Conservation (phyloP, 805 yeast genomes). For the Kazachstania viticola region DNA sequence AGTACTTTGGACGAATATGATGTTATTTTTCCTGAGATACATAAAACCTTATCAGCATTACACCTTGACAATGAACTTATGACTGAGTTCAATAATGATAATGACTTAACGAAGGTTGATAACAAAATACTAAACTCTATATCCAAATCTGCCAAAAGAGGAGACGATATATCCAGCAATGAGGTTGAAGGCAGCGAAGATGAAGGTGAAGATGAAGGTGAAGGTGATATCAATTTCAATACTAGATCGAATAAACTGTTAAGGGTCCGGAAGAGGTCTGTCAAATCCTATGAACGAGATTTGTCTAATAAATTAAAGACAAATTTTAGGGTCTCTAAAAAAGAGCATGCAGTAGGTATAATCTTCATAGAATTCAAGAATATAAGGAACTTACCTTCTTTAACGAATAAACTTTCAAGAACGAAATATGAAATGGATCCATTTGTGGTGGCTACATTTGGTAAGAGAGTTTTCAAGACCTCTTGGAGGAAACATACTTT, state of each 20-base stretch:
- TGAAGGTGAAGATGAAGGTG: slow-evolving; percentile 1
- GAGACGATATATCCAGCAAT: not conserved
- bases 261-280: slow-evolving; percentile 4
- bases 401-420: slow-evolving; percentile 48
- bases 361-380: slow-evolving; percentile 64
- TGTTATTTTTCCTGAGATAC: slow-evolving; percentile 5
- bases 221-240: slow-evolving; percentile 4
- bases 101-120: not conserved
- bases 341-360: slow-evolving; percentile 44
- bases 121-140: not conserved
- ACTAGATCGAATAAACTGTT: slow-evolving; percentile 2
- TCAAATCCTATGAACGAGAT: slow-evolving; percentile 4
- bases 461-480: slow-evolving; percentile 76
- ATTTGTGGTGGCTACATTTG: slow-evolving; percentile 83
- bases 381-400: slow-evolving; percentile 70
- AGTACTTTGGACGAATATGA: slow-evolving; percentile 24
- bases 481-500: slow-evolving; percentile 74
- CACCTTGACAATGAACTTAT: slow-evolving; percentile 1
- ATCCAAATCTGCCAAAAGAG: too few species aligned
- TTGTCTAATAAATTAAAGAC: slow-evolving; percentile 5
- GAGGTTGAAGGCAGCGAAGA: slow-evolving; percentile 1
- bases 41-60: too few species aligned
- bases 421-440: slow-evolving; percentile 90
- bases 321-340: slow-evolving; percentile 20
- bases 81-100: slow-evolving; percentile 1